phyloP scores from a whole-genome alignment of 176 grass and related monocot genomes.

The Poa annua region DNA sequence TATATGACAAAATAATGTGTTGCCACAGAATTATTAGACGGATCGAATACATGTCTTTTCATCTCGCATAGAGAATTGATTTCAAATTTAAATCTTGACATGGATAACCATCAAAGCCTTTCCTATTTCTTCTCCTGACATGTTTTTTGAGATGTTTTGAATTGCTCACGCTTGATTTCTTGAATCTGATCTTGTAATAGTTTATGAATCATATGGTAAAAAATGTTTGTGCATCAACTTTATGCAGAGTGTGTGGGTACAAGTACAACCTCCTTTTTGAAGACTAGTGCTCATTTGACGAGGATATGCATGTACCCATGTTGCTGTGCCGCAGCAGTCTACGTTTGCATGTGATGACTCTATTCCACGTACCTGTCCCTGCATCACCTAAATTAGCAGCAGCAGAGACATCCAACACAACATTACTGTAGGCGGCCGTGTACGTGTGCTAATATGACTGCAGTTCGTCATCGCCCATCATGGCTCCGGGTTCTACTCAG shows the following conservation, averaged over 20 bases:
- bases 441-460: not conserved
- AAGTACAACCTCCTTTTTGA: too few relatives aligned
- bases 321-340: too few relatives aligned
- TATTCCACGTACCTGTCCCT: not conserved
- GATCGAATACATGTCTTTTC: not conserved
- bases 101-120: not conserved
- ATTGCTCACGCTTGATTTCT: too few relatives aligned
- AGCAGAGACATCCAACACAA: not conserved
- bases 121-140: too few relatives aligned
- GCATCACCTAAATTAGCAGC: constrained; percentile 15
- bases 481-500: not conserved
- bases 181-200: too few relatives aligned
- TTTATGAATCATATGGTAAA: too few relatives aligned
- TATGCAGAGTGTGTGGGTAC: too few relatives aligned
- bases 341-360: not conserved
- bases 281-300: too few relatives aligned
- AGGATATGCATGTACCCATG: too few relatives aligned
- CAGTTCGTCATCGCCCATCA: not conserved
- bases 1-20: too few relatives aligned
- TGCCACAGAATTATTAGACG: not conserved
- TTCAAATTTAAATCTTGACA: not conserved
- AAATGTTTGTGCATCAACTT: too few relatives aligned
- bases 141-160: too few relatives aligned
- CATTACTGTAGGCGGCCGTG: not conserved
- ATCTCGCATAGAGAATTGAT: not conserved